Base-by-base conservation (phyloP, 2,329 filamentous ascomycete species). In the Botrytis sinoallii region DNA sequence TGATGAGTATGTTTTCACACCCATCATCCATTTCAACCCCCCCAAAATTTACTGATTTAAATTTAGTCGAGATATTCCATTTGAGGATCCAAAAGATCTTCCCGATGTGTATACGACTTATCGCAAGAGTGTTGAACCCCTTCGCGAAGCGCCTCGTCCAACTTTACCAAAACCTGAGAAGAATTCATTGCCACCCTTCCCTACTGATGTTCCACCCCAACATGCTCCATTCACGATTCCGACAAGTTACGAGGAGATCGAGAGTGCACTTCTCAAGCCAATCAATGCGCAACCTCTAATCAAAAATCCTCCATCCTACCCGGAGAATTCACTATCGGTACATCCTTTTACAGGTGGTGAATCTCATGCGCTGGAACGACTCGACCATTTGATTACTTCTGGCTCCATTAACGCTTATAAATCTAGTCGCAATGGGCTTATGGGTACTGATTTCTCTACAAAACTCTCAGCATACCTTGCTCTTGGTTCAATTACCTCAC, bases 81-180 rank as follows among this genome's bases (percentile, higher is more conserved):
- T 92, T 65, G 79, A 85, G 4, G 82, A 85, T 6, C 84, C 89
- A 0, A 79, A 85, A 46, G 87, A 93, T 3, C 84, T 94, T 1
- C 91, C 92, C 3, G 91, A 94, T 78, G 85, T 95, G 2, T 95
- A 94, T 80, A 94, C 93, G 0, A 87, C 87, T 0, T 95, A 92
- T 77, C 88, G 92, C 12, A 94, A 94, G 81, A 87, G 86, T 3
- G 87, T 93, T 71, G 92, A 94, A 76, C 92, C 92, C 0, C 84
- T 95, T 3, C 87, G 91, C 60, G 84, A 89, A 57, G 88, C 87
- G 20, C 92, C 93, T 6, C 87, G 92, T 59, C 80, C 84, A 1
- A 80, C 85, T 0, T 80, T 92, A 1, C 85, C 90, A 0, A 83
- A 82, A 2, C 91, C 91, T 0, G 78, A 81, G 2, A 83, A 84